Conservation (phyloP, 2,329 filamentous ascomycete genomes). For the Talaromyces sp. region DNA sequence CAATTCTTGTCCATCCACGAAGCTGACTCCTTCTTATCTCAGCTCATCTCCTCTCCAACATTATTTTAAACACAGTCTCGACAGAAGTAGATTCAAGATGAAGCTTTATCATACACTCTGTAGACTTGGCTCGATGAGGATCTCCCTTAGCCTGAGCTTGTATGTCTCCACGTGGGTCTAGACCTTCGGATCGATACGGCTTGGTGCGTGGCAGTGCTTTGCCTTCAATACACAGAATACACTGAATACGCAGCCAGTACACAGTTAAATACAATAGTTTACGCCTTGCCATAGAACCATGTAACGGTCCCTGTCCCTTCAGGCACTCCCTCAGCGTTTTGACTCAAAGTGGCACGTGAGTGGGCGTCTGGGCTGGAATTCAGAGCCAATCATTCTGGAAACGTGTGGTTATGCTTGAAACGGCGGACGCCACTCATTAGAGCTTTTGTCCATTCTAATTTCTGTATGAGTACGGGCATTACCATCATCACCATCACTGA, state of each 20-base stretch:
- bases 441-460: neutral
- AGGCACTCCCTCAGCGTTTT: neutral
- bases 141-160: slow-evolving; percentile 1
- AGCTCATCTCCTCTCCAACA: neutral
- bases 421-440: neutral
- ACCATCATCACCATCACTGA: neutral
- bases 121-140: neutral
- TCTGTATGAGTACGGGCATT: neutral
- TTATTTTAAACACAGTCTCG: no score
- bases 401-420: neutral
- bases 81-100: neutral
- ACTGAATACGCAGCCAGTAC: no score
- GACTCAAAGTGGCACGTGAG: neutral
- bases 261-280: neutral
- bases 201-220: slow-evolving; percentile 3
- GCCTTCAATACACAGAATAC: neutral
- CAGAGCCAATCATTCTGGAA: neutral
- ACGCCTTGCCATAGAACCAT: neutral
- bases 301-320: neutral
- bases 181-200: neutral
- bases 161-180: neutral
- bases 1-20: neutral
- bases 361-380: neutral
- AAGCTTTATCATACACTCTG: neutral
- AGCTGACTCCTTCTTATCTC: neutral